Base-by-base conservation (phyloP, 306 rosid species). In the Cucurbita pepo region DNA sequence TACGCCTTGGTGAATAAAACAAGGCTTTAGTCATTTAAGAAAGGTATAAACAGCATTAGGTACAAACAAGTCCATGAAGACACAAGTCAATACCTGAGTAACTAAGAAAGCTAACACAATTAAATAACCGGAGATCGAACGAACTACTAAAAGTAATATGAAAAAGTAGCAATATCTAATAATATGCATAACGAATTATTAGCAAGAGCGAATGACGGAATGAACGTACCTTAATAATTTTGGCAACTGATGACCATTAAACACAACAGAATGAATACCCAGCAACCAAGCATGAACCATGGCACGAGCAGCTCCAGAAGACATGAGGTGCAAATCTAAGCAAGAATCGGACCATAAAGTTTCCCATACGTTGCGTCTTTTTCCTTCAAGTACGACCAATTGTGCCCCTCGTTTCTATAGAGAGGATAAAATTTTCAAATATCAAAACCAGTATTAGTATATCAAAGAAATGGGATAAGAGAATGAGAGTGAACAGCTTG, bases 241-340 rank as follows among this genome's bases (percentile, higher is more conserved):
- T 1, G 97, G 98, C 59, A 89, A 86, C 72, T 89, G 86, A 40
- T 63, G 81, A 76, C 96, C 98, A 61, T 91, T 77, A 54, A 71
- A 90, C 37, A 86, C 88, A 56, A 77, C 72, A 15, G 90, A 66
- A 3, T 85, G 88, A 61, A 87, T 82, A 72, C 83, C 79, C 45
- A 88, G 88, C 81, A 94, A 58, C 98, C 98, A 94, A 6, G 94
- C 77, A 77, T 90, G 98, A 50, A 94, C 96, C 97, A 90, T 90
- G 53, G 98, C 97, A 72, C 84, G 88, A 7, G 95, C 97, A 65
- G 97, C 98, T 73, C 98, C 98, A 47, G 97, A 86, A 14, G 98
- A 94, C 89, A 88, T 94, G 71, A 90, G 82, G 74, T 94, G 98
- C 72, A 94, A 83, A 83, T 94, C 98, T 75, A 94, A 69, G 77